These are phyloP conservation scores for Fusarium protoensiforme DNA, from an alignment of 2,329 filamentous ascomycete genomes.

Conservation along the genomic window DNA sequence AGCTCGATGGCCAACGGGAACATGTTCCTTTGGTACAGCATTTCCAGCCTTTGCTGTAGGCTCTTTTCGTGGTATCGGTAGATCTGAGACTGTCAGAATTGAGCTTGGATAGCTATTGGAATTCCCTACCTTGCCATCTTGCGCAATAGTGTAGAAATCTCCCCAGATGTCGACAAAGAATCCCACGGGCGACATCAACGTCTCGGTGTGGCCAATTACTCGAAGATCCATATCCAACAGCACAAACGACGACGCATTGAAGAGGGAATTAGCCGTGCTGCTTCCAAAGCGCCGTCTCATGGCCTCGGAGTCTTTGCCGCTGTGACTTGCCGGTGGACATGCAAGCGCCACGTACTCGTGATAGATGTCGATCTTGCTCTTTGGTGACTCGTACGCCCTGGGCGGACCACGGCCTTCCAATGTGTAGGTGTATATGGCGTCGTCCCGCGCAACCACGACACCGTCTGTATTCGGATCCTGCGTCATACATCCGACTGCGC, in stretches of 20 bases:
- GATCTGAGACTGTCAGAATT: slow-evolving; percentile 63
- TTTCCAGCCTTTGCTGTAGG: slow-evolving; percentile 89
- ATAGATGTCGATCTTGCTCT: slow-evolving; percentile 82
- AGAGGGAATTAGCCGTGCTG: slow-evolving; percentile 76
- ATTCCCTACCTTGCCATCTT: slow-evolving; percentile 83
- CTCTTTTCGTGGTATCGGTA: slow-evolving; percentile 91
- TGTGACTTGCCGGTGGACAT: slow-evolving; percentile 74
- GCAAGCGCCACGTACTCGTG: slow-evolving; percentile 89
- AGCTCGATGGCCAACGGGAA: slow-evolving; percentile 93
- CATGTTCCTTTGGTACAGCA: slow-evolving; percentile 93
- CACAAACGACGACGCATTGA: slow-evolving; percentile 89
- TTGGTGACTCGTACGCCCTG: slow-evolving; percentile 90
- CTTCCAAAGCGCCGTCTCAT: slow-evolving; percentile 79
- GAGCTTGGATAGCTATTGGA: neutral
- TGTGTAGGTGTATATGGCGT: slow-evolving; percentile 95
- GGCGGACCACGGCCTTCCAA: slow-evolving; percentile 86
- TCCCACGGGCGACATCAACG: slow-evolving; percentile 82
- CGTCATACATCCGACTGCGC: slow-evolving; percentile 94
- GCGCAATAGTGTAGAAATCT: slow-evolving; percentile 87
- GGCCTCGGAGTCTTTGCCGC: slow-evolving; percentile 66
- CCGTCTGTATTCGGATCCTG: slow-evolving; percentile 83
- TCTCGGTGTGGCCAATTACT: slow-evolving; percentile 89
- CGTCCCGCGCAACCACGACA: slow-evolving; percentile 91
- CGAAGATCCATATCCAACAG: slow-evolving; percentile 92
- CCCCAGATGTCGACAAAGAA: slow-evolving; percentile 89